phyloP scores from a whole-genome alignment of 345 rosid species.

The Salix koriyanagi region DNA sequence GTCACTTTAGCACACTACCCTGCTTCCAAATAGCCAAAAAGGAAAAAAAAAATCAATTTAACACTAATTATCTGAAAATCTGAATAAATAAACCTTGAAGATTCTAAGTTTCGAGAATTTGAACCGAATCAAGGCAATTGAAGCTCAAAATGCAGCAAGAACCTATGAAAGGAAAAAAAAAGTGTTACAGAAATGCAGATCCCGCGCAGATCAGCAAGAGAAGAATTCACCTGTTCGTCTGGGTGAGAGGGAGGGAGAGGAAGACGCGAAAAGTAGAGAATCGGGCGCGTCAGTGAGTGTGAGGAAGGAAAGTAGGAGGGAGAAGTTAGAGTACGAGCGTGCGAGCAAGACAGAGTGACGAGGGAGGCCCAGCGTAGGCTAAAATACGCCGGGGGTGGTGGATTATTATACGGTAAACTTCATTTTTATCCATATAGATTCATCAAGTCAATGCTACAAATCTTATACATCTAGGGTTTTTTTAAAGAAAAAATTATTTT shows the following conservation, averaged over 20 bases:
- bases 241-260: background rate
- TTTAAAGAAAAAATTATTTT: too few relatives aligned
- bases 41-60: background rate
- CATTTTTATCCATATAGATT: background rate
- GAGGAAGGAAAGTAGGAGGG: background rate
- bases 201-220: background rate
- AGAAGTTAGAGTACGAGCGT: background rate
- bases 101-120: background rate
- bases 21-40: constrained; percentile 21
- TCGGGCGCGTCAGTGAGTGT: background rate
- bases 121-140: background rate
- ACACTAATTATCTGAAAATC: too few relatives aligned
- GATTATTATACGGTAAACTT: background rate
- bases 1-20: constrained; percentile 22
- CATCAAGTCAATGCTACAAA: background rate
- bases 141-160: background rate
- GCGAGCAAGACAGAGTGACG: background rate
- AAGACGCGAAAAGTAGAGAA: background rate
- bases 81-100: background rate
- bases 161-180: background rate
- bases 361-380: constrained; percentile 8
- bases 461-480: too few relatives aligned
- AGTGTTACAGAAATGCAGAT: background rate
- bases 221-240: constrained; percentile 15
- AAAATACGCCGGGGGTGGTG: constrained; percentile 19